Conservation (phyloP, 2,329 filamentous ascomycete genomes). For the Penicillium sclerotigenum region DNA sequence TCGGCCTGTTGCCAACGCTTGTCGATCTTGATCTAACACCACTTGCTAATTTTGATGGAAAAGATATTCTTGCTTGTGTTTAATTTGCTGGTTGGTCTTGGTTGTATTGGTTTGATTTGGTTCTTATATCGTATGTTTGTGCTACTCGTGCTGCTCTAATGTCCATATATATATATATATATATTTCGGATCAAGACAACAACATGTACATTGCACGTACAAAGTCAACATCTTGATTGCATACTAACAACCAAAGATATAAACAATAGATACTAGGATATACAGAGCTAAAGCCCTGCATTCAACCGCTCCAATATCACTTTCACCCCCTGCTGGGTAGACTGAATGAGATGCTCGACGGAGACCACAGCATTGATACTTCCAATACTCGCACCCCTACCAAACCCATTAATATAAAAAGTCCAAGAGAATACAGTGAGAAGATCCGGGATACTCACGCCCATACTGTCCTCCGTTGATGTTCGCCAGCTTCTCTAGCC, state of each 20-base stretch:
- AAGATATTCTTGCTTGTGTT: neutral
- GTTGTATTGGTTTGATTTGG: neutral
- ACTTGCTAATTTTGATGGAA: neutral
- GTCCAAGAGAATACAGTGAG: neutral
- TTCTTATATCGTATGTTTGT: neutral
- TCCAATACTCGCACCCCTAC: constrained; percentile 19
- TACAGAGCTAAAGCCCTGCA: neutral
- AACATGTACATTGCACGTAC: too few relatives aligned
- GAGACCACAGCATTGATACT: constrained; percentile 15
- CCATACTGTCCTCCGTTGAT: constrained; percentile 21
- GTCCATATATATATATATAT: neutral
- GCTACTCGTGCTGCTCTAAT: too few relatives aligned
- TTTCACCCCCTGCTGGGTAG: constrained; percentile 9
- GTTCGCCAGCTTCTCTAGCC: constrained; percentile 13
- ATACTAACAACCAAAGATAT: neutral
- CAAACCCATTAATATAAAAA: neutral
- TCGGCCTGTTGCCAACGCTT: neutral
- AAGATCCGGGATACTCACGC: constrained; percentile 11
- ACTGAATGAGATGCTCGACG: constrained; percentile 11
- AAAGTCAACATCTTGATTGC: neutral
- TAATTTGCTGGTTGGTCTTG: neutral
- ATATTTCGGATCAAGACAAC: neutral
- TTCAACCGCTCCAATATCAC: constrained; percentile 4
- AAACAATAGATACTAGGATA: neutral
- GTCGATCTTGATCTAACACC: neutral